Conservation (phyloP, 495 filamentous ascomycete species). For the Talaromyces wortmannii region DNA sequence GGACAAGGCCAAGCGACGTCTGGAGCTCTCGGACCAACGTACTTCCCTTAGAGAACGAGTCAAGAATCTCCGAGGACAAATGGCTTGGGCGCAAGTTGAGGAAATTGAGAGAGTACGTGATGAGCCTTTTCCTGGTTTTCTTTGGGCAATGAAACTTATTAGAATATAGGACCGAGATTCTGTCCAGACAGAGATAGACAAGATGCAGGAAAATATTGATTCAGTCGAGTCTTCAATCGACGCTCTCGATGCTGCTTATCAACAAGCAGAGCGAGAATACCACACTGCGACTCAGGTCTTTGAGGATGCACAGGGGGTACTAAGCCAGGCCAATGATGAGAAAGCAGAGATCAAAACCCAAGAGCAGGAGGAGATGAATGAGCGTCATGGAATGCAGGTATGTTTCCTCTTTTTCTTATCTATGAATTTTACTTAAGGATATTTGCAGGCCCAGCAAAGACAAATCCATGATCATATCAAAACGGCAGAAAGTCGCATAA, state of each 20-base stretch:
- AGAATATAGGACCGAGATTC: slow-evolving; percentile 23
- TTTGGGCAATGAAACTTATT: slow-evolving; percentile 2
- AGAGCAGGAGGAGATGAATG: slow-evolving; percentile 29
- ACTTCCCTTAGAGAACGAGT: slow-evolving; percentile 46
- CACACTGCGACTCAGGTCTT: slow-evolving; percentile 51
- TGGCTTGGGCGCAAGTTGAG: slow-evolving; percentile 70
- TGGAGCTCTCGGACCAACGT: slow-evolving; percentile 52
- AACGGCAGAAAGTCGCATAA: slow-evolving; percentile 31
- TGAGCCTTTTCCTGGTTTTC: background rate
- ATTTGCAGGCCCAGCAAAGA: slow-evolving; percentile 42
- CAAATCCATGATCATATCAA: slow-evolving; percentile 39
- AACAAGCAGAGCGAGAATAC: slow-evolving; percentile 33
- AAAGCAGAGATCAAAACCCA: slow-evolving; percentile 31
- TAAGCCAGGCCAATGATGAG: slow-evolving; percentile 37
- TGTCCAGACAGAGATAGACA: slow-evolving; percentile 22
- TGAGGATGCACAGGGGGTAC: slow-evolving; percentile 38
- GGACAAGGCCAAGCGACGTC: slow-evolving; percentile 40
- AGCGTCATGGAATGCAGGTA: slow-evolving; percentile 42
- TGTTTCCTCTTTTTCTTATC: background rate
- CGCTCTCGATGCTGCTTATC: slow-evolving; percentile 32
- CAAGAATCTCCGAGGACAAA: slow-evolving; percentile 44
- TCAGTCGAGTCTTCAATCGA: slow-evolving; percentile 29
- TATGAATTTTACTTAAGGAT: slow-evolving; percentile 7
- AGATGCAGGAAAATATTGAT: slow-evolving; percentile 31
- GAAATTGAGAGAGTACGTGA: slow-evolving; percentile 38